Percentiles rank a stretch among this genome's conserved stretches.
phyloP scores from a whole-genome alignment of 2,329 filamentous ascomycete species.

The Parascedosporium putredinis region DNA sequence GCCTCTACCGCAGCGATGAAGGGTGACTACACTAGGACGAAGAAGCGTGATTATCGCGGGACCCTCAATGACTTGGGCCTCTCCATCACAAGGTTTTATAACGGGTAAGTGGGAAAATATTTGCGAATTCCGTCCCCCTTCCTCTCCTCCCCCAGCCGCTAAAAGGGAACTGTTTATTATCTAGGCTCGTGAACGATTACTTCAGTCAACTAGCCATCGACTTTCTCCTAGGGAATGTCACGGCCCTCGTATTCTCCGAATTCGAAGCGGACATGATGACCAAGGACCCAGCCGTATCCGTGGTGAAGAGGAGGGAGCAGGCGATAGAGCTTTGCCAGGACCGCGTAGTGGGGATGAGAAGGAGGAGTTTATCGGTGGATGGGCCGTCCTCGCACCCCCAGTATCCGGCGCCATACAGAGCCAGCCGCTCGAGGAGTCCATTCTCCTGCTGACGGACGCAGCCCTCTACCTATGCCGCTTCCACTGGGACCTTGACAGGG shows the following conservation, averaged over 20 bases:
- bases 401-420: constrained; percentile 58
- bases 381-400: constrained; percentile 74
- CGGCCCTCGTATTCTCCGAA: constrained; percentile 76
- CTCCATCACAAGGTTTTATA: constrained; percentile 68
- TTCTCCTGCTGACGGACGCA: constrained; percentile 74
- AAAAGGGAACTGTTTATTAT: too few species aligned
- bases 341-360: constrained; percentile 75
- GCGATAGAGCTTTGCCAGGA: constrained; percentile 84
- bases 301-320: constrained; percentile 72
- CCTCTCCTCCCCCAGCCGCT: too few species aligned
- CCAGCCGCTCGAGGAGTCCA: constrained; percentile 75
- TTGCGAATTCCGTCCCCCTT: background rate
- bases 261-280: constrained; percentile 92
- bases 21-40: constrained; percentile 87
- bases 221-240: constrained; percentile 83
- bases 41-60: constrained; percentile 82
- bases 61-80: constrained; percentile 85
- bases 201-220: constrained; percentile 94
- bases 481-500: constrained; percentile 92
- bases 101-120: constrained; percentile 38
- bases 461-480: constrained; percentile 85
- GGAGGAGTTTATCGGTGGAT: constrained; percentile 80
- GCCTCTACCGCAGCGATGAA: constrained; percentile 93
- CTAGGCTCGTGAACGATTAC: constrained; percentile 93
- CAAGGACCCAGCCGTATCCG: constrained; percentile 80